Percentiles rank a stretch among this genome's conserved stretches.
phyloP scores from a whole-genome alignment of 2,329 filamentous ascomycete species.

The Hypoxylon sp. region DNA sequence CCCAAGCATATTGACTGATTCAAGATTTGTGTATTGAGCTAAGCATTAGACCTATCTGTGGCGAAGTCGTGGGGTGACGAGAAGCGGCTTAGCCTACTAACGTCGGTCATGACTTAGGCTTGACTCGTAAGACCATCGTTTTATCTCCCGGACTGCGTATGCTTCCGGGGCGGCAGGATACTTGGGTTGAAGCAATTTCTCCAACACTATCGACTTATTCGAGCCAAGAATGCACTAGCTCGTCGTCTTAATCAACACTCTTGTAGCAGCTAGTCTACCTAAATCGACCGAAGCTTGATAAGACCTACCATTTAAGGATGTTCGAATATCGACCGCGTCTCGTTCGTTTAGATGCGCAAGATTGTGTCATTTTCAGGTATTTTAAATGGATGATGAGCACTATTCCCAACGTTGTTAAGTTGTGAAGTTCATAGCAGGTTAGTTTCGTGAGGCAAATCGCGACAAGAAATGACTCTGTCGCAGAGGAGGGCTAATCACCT shows the following conservation, averaged over 20 bases:
- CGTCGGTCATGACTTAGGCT: background rate
- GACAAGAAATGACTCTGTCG: background rate
- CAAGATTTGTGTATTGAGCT: background rate
- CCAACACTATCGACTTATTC: background rate
- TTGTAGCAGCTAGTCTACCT: background rate
- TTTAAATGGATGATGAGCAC: slow-evolving; percentile 1
- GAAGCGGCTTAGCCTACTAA: background rate
- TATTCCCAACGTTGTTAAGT: background rate
- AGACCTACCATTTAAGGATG: background rate
- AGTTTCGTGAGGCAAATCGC: background rate
- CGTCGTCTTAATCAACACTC: background rate
- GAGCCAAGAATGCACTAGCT: slow-evolving; percentile 1
- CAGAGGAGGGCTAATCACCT: too few species aligned
- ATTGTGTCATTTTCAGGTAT: background rate
- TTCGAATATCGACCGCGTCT: background rate
- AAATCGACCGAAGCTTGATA: background rate
- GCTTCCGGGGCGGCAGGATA: background rate
- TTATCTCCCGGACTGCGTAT: background rate
- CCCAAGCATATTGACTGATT: background rate
- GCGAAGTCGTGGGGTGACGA: background rate
- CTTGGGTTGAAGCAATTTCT: background rate
- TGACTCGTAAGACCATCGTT: slow-evolving; percentile 8
- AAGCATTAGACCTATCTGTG: background rate
- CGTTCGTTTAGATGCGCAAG: background rate
- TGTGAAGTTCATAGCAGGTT: background rate